Percentiles rank a stretch among this genome's conserved stretches.
phyloP scores from a whole-genome alignment of 768 basidiomycete species.

The Suillus luteus region DNA sequence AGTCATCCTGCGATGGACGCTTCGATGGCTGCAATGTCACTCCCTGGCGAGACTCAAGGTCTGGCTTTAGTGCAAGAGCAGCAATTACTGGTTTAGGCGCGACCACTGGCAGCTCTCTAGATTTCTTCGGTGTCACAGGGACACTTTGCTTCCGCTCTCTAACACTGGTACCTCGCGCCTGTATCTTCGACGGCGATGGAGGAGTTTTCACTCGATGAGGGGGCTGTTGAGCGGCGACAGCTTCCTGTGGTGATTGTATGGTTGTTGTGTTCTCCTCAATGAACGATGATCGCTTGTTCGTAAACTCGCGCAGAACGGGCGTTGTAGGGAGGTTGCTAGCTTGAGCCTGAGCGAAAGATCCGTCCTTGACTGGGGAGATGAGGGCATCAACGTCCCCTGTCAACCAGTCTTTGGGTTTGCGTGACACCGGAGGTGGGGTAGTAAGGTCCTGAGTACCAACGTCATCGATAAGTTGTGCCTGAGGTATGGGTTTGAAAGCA shows the following conservation, averaged over 20 bases:
- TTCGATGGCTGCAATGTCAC: background rate
- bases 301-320: conserved; percentile 66
- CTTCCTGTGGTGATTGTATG: conserved; percentile 35
- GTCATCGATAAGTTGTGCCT: conserved; percentile 17
- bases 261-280: conserved; percentile 48
- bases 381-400: conserved; percentile 64
- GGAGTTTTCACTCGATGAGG: conserved; percentile 15
- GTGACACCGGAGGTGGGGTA: conserved; percentile 19
- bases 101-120: conserved; percentile 4
- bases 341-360: conserved; percentile 14
- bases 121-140: conserved; percentile 9
- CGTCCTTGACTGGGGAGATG: conserved; percentile 22
- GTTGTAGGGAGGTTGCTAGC: conserved; percentile 28
- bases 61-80: conserved; percentile 4
- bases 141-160: conserved; percentile 33
- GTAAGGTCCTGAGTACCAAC: conserved; percentile 21
- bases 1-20: conserved; percentile 16
- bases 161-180: conserved; percentile 34
- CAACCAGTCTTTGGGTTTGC: conserved; percentile 64
- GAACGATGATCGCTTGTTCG: conserved; percentile 71
- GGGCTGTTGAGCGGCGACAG: conserved; percentile 29
- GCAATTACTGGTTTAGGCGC: conserved; percentile 4
- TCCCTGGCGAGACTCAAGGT: conserved; percentile 1
- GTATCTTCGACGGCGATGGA: conserved; percentile 26
- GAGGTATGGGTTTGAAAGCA: conserved; percentile 42